These are phyloP conservation scores for Sinapis alba DNA, from an alignment of 441 rosid species.

Conservation along the genomic window DNA sequence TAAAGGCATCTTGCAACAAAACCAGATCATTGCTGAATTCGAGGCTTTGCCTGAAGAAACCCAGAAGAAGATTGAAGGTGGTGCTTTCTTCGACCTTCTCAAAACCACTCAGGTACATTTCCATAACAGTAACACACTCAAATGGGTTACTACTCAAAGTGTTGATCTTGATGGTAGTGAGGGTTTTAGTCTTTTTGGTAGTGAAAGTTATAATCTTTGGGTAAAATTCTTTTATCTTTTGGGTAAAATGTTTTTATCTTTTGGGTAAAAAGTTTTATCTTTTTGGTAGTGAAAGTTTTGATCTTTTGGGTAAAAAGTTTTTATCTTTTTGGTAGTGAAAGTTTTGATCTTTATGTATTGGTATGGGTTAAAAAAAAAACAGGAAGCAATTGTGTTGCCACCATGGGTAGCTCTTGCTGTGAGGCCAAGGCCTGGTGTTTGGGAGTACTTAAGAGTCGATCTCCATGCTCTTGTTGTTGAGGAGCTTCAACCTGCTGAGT, in stretches of 20 bases:
- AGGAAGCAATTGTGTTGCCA: constrained; percentile 92
- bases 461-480: constrained; percentile 83
- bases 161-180: background rate
- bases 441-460: constrained; percentile 90
- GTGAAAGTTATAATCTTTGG: background rate
- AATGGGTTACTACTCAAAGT: background rate
- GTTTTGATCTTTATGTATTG: constrained; percentile 6
- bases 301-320: background rate
- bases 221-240: constrained; percentile 9
- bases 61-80: constrained; percentile 61
- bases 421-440: constrained; percentile 93
- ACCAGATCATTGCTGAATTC: constrained; percentile 79
- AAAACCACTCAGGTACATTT: constrained; percentile 68
- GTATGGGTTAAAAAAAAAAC: constrained; percentile 8
- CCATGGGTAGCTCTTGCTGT: constrained; percentile 95
- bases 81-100: constrained; percentile 73
- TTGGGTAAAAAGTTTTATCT: background rate
- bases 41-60: constrained; percentile 69
- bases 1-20: constrained; percentile 82
- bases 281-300: background rate
- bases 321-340: constrained; percentile 13
- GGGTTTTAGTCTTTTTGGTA: background rate
- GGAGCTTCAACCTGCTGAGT: constrained; percentile 74
- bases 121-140: background rate
- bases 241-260: constrained; percentile 12